phyloP scores from a whole-genome alignment of 1,284 basidiomycete genomes.

The Ganoderma multipileum region DNA sequence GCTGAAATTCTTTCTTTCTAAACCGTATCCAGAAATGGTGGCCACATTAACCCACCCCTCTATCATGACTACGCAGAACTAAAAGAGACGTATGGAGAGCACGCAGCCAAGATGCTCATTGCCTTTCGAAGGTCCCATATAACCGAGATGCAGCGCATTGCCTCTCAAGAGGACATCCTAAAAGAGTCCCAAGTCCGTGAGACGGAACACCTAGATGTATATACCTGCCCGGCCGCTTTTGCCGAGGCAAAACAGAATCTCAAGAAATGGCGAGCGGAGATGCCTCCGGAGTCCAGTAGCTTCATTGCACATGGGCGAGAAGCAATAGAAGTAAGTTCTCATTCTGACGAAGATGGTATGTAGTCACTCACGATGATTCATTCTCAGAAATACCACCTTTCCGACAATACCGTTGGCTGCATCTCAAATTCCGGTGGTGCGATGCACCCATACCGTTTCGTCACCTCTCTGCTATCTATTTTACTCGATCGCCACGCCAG shows the following conservation, averaged over 20 bases:
- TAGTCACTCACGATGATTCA: neutral
- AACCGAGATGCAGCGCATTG: constrained; percentile 51
- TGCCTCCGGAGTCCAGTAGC: constrained; percentile 47
- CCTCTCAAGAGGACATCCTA: constrained; percentile 54
- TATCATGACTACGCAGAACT: constrained; percentile 66
- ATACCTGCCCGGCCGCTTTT: constrained; percentile 42
- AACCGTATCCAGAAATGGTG: constrained; percentile 61
- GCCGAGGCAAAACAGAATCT: constrained; percentile 44
- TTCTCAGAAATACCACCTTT: constrained; percentile 45
- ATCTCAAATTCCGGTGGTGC: constrained; percentile 50
- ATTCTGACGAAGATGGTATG: neutral
- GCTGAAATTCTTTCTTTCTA: neutral
- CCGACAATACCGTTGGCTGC: constrained; percentile 46
- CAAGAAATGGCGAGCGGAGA: constrained; percentile 44
- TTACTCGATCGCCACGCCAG: constrained; percentile 44
- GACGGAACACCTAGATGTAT: constrained; percentile 51
- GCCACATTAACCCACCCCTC: constrained; percentile 68
- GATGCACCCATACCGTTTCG: constrained; percentile 53
- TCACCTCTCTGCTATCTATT: constrained; percentile 50
- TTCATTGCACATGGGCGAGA: constrained; percentile 41
- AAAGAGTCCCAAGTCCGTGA: constrained; percentile 49
- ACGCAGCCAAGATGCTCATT: constrained; percentile 60
- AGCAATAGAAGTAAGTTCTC: constrained; percentile 42
- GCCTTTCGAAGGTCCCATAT: constrained; percentile 67
- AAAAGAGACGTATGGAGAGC: constrained; percentile 52